Percentiles rank a stretch among this genome's conserved stretches.
phyloP scores from a whole-genome alignment of 108 stramenopile genomes.

The Mediolabrus comicus region DNA sequence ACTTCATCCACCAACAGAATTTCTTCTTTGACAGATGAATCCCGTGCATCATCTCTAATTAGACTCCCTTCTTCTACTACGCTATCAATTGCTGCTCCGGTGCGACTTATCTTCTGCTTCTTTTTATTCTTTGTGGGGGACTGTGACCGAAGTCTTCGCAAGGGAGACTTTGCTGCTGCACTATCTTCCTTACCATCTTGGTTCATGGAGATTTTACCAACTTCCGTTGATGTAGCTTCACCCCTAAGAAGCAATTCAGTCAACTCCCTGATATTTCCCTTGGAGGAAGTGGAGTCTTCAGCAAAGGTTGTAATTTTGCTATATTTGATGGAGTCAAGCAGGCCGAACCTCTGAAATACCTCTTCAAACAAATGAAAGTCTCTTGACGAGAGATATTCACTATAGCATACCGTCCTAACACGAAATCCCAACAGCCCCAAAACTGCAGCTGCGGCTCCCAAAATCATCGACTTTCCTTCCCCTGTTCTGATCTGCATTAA shows the following conservation, averaged over 20 bases:
- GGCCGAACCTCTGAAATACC: conserved; percentile 46
- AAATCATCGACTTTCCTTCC: conserved; percentile 69
- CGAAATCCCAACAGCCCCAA: conserved; percentile 55
- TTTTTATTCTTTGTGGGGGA: background rate
- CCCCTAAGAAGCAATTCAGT: conserved; percentile 48
- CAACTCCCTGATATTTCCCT: conserved; percentile 55
- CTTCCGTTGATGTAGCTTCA: background rate
- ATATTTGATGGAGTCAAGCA: conserved; percentile 41
- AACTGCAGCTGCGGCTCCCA: conserved; percentile 53
- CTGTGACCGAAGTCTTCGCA: background rate
- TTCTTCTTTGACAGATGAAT: conserved; percentile 11
- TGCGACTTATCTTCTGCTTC: background rate
- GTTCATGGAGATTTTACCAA: background rate
- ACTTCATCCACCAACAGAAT: conserved; percentile 64
- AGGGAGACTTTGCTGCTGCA: conserved; percentile 3
- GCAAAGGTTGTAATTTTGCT: conserved; percentile 62
- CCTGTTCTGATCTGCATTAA: conserved; percentile 61
- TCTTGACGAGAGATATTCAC: conserved; percentile 56
- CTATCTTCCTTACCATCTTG: background rate
- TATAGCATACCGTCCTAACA: conserved; percentile 67
- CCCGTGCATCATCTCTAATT: background rate
- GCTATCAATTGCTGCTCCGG: background rate
- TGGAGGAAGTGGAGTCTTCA: conserved; percentile 54
- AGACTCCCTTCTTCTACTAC: background rate
- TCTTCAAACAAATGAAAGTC: conserved; percentile 55